A percentile compares a stretch with the other conserved stretches of the same genome.
Evolutionary conservation across 2,329 filamentous ascomycete genomes (phyloP).

Genomic region (Xenoacremonium recifei): DNA sequence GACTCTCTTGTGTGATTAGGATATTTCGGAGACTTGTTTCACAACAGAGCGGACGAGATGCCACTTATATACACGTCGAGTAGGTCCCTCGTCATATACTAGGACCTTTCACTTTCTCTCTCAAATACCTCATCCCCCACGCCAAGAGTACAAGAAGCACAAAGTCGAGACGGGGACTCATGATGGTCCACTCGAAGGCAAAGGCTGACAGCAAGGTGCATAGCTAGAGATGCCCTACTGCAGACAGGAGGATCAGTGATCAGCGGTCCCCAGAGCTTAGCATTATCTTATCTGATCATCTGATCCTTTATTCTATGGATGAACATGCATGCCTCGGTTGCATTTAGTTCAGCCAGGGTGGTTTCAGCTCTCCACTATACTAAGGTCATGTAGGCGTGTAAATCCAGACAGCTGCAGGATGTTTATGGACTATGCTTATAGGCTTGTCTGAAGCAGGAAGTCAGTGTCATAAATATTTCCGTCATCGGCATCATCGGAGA

Average conservation of each 20-base stretch:
- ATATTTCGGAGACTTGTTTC: no score
- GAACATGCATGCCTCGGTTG: background rate
- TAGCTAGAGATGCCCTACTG: background rate
- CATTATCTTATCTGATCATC: slow-evolving; percentile 1
- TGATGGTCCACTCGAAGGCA: background rate
- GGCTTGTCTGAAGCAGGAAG: no score
- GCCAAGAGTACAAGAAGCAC: background rate
- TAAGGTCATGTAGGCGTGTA: background rate
- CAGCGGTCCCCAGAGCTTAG: background rate
- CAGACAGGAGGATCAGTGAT: background rate
- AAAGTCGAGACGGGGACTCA: background rate
- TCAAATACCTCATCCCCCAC: background rate
- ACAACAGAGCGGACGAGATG: no score
- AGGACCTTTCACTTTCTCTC: background rate
- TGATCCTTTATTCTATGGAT: background rate
- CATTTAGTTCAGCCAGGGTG: background rate
- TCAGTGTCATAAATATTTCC: no score
- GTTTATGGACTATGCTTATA: no score
- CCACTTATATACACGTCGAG: background rate
- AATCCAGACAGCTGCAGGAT: no score
- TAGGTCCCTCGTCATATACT: background rate
- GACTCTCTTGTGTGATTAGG: no score
- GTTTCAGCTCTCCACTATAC: background rate
- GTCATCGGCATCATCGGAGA: no score
- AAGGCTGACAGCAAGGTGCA: background rate